Percentiles rank a stretch among this genome's conserved stretches.
Conservation (phyloP, 768 basidiomycete species). For the Collybia nuda region DNA sequence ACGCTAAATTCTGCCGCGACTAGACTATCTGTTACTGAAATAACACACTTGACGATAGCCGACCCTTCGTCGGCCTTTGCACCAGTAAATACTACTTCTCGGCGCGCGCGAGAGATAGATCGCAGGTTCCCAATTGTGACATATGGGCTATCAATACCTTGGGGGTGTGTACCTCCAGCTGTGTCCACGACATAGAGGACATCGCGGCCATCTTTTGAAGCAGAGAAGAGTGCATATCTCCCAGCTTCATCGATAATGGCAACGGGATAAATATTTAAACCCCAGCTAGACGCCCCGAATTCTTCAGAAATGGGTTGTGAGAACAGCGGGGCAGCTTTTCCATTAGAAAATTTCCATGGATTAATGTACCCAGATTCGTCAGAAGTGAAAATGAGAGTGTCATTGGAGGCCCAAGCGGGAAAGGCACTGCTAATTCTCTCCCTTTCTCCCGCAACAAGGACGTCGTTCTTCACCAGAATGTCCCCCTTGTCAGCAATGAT, state of each 20-base stretch:
- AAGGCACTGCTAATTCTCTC: slow-evolving; percentile 54
- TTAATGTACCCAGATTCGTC: slow-evolving; percentile 70
- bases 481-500: slow-evolving; percentile 26
- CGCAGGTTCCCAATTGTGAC: slow-evolving; percentile 38
- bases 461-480: slow-evolving; percentile 33
- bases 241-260: slow-evolving; percentile 39
- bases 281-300: slow-evolving; percentile 59
- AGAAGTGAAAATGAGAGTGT: slow-evolving; percentile 59
- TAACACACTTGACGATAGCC: slow-evolving; percentile 35
- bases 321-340: slow-evolving; percentile 37
- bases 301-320: slow-evolving; percentile 47
- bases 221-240: slow-evolving; percentile 33
- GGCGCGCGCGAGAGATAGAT: slow-evolving; percentile 24
- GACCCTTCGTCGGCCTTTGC: slow-evolving; percentile 35
- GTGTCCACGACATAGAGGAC: slow-evolving; percentile 41
- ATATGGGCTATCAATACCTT: slow-evolving; percentile 39
- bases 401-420: slow-evolving; percentile 58
- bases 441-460: slow-evolving; percentile 50
- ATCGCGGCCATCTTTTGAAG: slow-evolving; percentile 39
- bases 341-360: slow-evolving; percentile 51
- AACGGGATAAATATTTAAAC: slow-evolving; percentile 46
- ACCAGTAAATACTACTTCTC: slow-evolving; percentile 43
- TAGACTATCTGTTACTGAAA: slow-evolving; percentile 18
- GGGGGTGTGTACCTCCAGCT: slow-evolving; percentile 19
- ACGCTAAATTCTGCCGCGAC: slow-evolving; percentile 15